A percentile compares a stretch with the other conserved stretches of the same genome.
Evolutionary conservation across 805 yeast species (phyloP).

Genomic region (Starmerella stellata): DNA sequence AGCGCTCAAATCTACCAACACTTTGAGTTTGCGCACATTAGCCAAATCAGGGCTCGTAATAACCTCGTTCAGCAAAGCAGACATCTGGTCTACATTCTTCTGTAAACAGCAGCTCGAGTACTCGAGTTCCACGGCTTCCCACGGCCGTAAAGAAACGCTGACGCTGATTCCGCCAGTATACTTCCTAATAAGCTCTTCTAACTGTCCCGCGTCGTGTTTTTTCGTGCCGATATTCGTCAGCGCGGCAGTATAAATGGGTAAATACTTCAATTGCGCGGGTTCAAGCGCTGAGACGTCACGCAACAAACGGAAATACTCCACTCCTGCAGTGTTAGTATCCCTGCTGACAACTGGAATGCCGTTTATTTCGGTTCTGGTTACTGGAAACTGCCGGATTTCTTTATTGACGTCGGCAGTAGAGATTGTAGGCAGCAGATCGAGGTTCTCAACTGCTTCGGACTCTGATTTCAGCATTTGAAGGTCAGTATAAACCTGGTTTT

Average conservation of each 20-base stretch:
- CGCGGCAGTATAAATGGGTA: constrained; percentile 64
- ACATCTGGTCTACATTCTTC: constrained; percentile 40
- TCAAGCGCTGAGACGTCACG: constrained; percentile 46
- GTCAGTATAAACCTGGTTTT: constrained; percentile 27
- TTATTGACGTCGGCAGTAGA: constrained; percentile 54
- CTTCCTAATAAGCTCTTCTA: constrained; percentile 69
- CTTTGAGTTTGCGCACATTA: constrained; percentile 48
- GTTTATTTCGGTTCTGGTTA: constrained; percentile 7
- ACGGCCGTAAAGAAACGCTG: constrained; percentile 18
- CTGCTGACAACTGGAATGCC: constrained; percentile 17
- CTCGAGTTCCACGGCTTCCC: constrained; percentile 12
- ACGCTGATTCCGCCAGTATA: constrained; percentile 72
- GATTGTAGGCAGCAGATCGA: constrained; percentile 65
- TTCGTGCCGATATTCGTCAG: constrained; percentile 76
- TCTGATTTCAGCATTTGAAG: constrained; percentile 32
- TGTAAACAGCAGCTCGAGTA: constrained; percentile 27
- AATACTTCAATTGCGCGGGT: constrained; percentile 39
- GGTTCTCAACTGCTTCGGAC: constrained; percentile 54
- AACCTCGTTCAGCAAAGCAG: constrained; percentile 52
- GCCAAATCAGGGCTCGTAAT: constrained; percentile 48
- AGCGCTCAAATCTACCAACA: constrained; percentile 53
- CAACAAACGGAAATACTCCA: constrained; percentile 56
- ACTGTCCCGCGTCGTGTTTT: constrained; percentile 43
- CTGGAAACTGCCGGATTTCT: constrained; percentile 28
- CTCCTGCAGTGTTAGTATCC: constrained; percentile 33